Percentiles rank a stretch among this genome's conserved stretches.
Evolutionary conservation across 257 asterid species (phyloP).

Genomic region (Penstemon eatonii): DNA sequence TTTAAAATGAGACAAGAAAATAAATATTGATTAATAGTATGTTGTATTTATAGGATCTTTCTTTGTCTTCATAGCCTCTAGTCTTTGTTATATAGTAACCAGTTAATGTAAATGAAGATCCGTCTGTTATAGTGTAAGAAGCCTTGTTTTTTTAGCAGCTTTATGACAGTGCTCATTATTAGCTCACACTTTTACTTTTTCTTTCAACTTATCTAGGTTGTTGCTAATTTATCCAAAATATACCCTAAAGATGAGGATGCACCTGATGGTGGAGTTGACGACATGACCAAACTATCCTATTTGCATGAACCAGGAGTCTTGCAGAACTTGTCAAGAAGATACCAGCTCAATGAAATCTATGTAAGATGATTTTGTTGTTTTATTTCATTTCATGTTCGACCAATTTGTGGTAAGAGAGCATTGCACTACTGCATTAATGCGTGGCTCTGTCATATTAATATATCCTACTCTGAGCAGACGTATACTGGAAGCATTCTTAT

Average conservation of each 20-base stretch:
- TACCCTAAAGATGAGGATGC: conserved; percentile 95
- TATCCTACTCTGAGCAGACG: conserved; percentile 61
- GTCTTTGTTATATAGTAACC: neutral
- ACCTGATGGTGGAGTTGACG: conserved; percentile 92
- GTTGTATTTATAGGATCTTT: neutral
- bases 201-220: conserved; percentile 49
- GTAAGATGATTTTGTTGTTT: conserved; percentile 48
- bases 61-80: neutral
- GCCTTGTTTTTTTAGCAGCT: neutral
- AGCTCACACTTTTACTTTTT: conserved; percentile 11
- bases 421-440: conserved; percentile 25
- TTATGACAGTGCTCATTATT: neutral
- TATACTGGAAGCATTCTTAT: conserved; percentile 98
- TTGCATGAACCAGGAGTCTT: conserved; percentile 95
- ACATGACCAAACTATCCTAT: conserved; percentile 96
- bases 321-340: conserved; percentile 84
- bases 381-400: conserved; percentile 11
- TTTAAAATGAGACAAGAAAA: neutral
- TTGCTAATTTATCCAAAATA: conserved; percentile 52
- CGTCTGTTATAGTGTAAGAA: neutral
- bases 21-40: neutral
- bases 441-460: conserved; percentile 19
- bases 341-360: conserved; percentile 89
- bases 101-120: neutral
- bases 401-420: conserved; percentile 25